Evolutionary conservation across 306 rosid species (phyloP).

Genomic region (Casuarina cunninghamiana): DNA sequence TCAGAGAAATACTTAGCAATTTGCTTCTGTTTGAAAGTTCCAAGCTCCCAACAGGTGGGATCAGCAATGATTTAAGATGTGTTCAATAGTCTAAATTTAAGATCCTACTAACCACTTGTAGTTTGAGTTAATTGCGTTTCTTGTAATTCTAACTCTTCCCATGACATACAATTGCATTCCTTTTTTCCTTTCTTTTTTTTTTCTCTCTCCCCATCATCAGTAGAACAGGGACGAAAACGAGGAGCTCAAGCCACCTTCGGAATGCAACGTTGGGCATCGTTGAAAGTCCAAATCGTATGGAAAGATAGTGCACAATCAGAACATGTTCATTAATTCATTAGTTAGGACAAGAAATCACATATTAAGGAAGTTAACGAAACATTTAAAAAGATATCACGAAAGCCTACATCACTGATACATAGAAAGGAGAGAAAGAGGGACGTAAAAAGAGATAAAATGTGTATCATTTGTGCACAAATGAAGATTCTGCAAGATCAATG

Average conservation of each 20-base stretch:
- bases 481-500: conserved; percentile 93
- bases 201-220: neutral
- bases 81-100: neutral
- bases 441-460: neutral
- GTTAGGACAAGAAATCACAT: too few species aligned
- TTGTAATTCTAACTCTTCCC: neutral
- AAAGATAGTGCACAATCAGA: too few species aligned
- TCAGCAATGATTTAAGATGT: conserved; percentile 43
- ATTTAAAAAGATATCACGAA: neutral
- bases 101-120: neutral
- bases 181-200: neutral
- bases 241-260: too few species aligned
- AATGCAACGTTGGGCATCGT: too few species aligned
- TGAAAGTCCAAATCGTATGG: too few species aligned
- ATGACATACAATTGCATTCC: too few species aligned
- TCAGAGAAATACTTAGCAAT: conserved; percentile 42
- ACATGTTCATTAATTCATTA: too few species aligned
- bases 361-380: too few species aligned
- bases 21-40: conserved; percentile 81
- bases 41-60: conserved; percentile 63
- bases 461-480: conserved; percentile 57
- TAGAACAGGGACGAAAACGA: neutral
- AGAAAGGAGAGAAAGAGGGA: neutral
- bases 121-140: neutral
- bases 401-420: too few species aligned